Evolutionary conservation across 2,329 filamentous ascomycete genomes (phyloP).

Genomic region (Hypoxylon sp.): DNA sequence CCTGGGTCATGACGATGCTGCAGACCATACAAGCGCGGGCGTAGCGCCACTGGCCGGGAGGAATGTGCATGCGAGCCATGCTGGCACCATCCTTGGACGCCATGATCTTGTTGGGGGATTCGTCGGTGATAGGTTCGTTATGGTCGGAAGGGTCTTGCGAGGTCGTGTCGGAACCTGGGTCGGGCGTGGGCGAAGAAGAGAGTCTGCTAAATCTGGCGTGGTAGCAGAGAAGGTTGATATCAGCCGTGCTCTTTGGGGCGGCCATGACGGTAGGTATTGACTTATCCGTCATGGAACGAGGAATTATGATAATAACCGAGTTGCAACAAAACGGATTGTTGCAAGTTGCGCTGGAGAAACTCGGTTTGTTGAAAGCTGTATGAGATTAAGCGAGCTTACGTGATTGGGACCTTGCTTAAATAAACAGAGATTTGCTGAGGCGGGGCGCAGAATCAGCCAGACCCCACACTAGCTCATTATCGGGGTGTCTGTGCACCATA

Average conservation of each 20-base stretch:
- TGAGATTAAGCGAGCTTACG: not conserved
- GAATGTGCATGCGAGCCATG: slow-evolving; percentile 59
- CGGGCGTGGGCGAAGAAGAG: not conserved
- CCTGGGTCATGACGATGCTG: slow-evolving; percentile 89
- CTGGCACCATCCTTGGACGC: slow-evolving; percentile 1
- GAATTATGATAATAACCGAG: not conserved
- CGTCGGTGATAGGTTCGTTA: not conserved
- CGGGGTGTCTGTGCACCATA: not conserved
- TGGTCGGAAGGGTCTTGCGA: not conserved
- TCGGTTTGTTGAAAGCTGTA: not conserved
- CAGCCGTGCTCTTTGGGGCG: not conserved
- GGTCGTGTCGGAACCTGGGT: not conserved
- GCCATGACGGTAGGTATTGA: not conserved
- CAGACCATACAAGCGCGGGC: slow-evolving; percentile 99
- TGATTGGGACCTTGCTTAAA: not conserved
- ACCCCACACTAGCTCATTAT: not conserved
- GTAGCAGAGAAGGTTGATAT: not conserved
- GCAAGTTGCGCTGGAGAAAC: not conserved
- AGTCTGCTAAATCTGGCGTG: not conserved
- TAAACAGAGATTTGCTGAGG: not conserved
- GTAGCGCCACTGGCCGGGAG: slow-evolving; percentile 83
- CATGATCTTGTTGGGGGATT: slow-evolving; percentile 3
- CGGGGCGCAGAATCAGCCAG: not conserved
- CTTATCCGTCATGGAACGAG: not conserved
- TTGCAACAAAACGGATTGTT: not conserved